These are phyloP conservation scores for Beauveria scarabaeidicola DNA, from an alignment of 2,329 filamentous ascomycete genomes.

Conservation along the genomic window DNA sequence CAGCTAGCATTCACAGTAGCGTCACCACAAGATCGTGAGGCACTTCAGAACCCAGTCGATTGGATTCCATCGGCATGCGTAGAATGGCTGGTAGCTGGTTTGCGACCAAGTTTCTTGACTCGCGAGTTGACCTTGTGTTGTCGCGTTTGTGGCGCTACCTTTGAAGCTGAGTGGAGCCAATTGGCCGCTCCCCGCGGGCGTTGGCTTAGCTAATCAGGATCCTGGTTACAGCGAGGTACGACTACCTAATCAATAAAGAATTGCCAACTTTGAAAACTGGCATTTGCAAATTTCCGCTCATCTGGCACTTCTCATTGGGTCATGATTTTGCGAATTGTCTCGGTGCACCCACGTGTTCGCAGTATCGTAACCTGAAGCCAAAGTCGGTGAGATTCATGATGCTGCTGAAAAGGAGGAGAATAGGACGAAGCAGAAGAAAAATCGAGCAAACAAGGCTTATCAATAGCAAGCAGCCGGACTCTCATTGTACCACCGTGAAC, in stretches of 20 bases:
- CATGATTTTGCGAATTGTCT: neutral
- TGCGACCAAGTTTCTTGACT: neutral
- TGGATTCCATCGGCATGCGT: neutral
- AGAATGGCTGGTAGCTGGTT: neutral
- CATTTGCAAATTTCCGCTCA: neutral
- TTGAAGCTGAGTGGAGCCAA: neutral
- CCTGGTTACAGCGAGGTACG: neutral
- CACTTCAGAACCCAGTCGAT: neutral
- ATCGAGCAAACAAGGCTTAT: neutral
- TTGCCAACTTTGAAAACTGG: neutral
- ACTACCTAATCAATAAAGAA: neutral
- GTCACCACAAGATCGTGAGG: neutral
- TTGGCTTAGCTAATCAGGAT: neutral
- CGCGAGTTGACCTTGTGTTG: neutral
- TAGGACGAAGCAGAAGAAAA: neutral
- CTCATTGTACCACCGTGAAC: neutral
- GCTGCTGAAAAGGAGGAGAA: neutral
- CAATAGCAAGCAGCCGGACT: neutral
- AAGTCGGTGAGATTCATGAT: neutral
- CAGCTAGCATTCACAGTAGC: neutral
- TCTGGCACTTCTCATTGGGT: neutral
- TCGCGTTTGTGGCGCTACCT: constrained; percentile 4
- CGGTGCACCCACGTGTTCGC: neutral
- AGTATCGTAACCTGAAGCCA: neutral
- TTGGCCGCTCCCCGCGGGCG: neutral